Evolutionary conservation across 345 rosid species (phyloP), one percentile per base, ranked within the genome.

Genomic region (Ricinus communis): DNA sequence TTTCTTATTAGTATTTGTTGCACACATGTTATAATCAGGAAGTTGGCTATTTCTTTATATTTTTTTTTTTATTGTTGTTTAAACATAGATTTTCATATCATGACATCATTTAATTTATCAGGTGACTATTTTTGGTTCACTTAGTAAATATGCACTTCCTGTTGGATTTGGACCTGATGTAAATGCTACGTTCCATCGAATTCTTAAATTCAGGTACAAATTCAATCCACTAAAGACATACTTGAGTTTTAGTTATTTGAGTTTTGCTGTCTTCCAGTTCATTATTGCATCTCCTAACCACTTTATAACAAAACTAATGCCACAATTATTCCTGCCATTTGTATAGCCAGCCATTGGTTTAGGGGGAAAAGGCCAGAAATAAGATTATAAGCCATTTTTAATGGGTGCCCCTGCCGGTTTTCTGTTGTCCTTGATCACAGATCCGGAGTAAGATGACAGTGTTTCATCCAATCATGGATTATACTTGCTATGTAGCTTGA

Each of bases 81-180:
- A 60, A 71, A 59, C n/a, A 30, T 45, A 70, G 60, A 22, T 24
- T 51, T 59, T 68, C 38, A 72, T 70, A 66, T 79, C 40, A 40
- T 49, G 65, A 65, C 61, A n/a, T 63, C 19, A 69, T 61, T 71
- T 70, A 43, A 63, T 71, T 74, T 49, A 38, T 45, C 82, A 91
- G 98, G 93, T 91, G 66, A 83, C 67, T 70, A 81, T 91, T 47
- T 81, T 76, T 73, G 90, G 96, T 79, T 80, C 80, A 33, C 68
- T 84, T 15, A 79, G 83, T 33, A 87, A 86, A 78, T 76, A 76
- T 61, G 76, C 80, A 43, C 85, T 76, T 78, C 91, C 89, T 73
- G 81, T 79, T 75, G 97, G 94, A 74, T 87, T 93, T 66, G 90
- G 91, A 43, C 83, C 88, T 56, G 89, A 91, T 68, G 82, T 64